A percentile compares a stretch with the other conserved stretches of the same genome.
phyloP scores from a whole-genome alignment of 495 filamentous ascomycete species.

The Ramalina intermedia region DNA sequence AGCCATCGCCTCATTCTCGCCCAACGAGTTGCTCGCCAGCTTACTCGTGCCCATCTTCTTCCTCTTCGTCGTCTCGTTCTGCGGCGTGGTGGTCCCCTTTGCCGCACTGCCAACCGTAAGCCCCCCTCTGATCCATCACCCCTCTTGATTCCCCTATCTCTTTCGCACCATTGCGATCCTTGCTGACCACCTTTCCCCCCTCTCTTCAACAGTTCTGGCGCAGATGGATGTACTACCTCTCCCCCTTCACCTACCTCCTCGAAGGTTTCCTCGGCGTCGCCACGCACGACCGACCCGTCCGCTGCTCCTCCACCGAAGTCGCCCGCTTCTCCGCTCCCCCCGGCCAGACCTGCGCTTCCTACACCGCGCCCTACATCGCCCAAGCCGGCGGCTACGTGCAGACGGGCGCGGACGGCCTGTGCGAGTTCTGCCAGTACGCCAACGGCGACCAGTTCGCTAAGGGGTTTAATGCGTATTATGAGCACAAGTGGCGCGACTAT shows the following conservation, averaged over 20 bases:
- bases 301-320: constrained; percentile 41
- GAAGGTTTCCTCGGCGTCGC: constrained; percentile 55
- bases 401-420: constrained; percentile 29
- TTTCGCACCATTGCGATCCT: background rate
- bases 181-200: background rate
- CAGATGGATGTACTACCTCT: constrained; percentile 66
- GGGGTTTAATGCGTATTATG: constrained; percentile 35
- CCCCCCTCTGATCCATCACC: background rate
- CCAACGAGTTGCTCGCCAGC: constrained; percentile 58
- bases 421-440: constrained; percentile 47
- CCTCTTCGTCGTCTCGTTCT: constrained; percentile 62
- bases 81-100: constrained; percentile 65
- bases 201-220: constrained; percentile 44
- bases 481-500: constrained; percentile 47
- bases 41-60: constrained; percentile 64
- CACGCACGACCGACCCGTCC: constrained; percentile 39
- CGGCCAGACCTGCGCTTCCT: constrained; percentile 35
- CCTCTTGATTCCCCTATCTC: background rate
- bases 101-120: constrained; percentile 46
- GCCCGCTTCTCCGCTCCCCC: constrained; percentile 40
- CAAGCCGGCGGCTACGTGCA: constrained; percentile 38
- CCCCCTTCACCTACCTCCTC: constrained; percentile 75
- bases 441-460: constrained; percentile 38
- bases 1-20: constrained; percentile 58
- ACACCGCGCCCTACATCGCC: constrained; percentile 28